These are phyloP conservation scores for Elaeis guineensis DNA, from an alignment of 176 grass and related monocot species.

Conservation along the genomic window DNA sequence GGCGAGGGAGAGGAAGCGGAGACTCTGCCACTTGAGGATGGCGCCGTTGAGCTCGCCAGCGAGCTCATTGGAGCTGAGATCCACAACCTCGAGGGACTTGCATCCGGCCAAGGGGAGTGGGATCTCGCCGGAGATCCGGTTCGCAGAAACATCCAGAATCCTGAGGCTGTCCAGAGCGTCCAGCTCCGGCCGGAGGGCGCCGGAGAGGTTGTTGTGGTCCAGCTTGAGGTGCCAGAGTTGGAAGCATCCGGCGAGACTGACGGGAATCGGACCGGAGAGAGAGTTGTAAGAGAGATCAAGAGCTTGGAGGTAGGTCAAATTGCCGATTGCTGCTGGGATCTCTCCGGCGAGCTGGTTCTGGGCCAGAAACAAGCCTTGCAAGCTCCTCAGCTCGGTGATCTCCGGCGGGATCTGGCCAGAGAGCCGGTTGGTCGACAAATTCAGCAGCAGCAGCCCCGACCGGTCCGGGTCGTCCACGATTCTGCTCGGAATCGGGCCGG, in stretches of 20 bases:
- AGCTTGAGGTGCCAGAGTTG: conserved; percentile 76
- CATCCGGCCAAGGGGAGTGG: conserved; percentile 23
- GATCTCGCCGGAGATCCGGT: conserved; percentile 26
- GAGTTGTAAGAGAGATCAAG: conserved; percentile 81
- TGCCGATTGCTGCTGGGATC: conserved; percentile 41
- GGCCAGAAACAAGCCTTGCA: conserved; percentile 77
- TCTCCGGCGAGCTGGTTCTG: conserved; percentile 59
- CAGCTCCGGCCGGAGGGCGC: conserved; percentile 75
- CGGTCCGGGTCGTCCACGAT: conserved; percentile 34
- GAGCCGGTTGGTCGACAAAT: conserved; percentile 51
- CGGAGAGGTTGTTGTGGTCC: conserved; percentile 57
- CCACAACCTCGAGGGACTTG: conserved; percentile 50
- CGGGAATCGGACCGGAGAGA: conserved; percentile 56
- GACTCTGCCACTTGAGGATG: conserved; percentile 55
- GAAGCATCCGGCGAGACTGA: conserved; percentile 87
- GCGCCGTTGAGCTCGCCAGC: conserved; percentile 59
- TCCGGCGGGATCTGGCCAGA: conserved; percentile 32
- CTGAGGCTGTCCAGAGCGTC: conserved; percentile 77
- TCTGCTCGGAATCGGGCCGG: conserved; percentile 24
- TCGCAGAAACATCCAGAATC: conserved; percentile 12
- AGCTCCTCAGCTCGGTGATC: conserved; percentile 55
- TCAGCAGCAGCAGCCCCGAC: conserved; percentile 29
- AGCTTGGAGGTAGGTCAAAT: conserved; percentile 74
- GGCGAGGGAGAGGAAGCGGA: conserved; percentile 56
- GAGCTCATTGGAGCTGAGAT: conserved; percentile 71